Conservation (phyloP, 768 basidiomycete species). For the Rickenella mellea region DNA sequence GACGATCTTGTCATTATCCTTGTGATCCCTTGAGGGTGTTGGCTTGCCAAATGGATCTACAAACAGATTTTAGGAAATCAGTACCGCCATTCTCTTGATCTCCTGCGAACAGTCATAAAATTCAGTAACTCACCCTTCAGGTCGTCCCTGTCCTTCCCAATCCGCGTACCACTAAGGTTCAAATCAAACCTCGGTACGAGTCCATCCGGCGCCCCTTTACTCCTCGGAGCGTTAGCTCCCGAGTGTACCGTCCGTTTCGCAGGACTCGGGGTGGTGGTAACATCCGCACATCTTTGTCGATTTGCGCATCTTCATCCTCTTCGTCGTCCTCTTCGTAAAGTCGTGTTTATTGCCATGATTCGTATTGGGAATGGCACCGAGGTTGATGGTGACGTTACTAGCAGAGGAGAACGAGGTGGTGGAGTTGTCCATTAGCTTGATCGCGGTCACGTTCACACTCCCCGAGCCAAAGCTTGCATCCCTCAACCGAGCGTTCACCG, state of each 20-base stretch:
- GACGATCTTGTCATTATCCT: no score
- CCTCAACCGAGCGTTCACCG: no score
- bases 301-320: no score
- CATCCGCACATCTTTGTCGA: slow-evolving; percentile 31
- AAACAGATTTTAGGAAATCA: neutral
- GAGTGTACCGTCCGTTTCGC: slow-evolving; percentile 11
- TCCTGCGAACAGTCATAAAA: neutral
- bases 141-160: no score
- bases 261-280: slow-evolving; percentile 44
- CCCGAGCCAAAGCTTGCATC: no score
- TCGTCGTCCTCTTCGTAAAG: no score
- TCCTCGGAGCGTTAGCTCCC: neutral
- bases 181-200: slow-evolving; percentile 20
- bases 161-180: slow-evolving; percentile 12
- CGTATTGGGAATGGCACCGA: no score
- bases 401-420: neutral
- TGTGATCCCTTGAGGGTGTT: no score
- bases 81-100: neutral
- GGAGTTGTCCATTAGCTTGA: neutral
- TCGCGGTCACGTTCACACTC: no score
- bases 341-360: no score
- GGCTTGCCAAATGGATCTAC: neutral
- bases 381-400: slow-evolving; percentile 2
- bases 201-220: slow-evolving; percentile 18
- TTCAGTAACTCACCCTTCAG: no score